Percentiles rank a stretch among this genome's conserved stretches.
Conservation (phyloP, 169 alveolate species). For the Eimeria brunetti region DNA sequence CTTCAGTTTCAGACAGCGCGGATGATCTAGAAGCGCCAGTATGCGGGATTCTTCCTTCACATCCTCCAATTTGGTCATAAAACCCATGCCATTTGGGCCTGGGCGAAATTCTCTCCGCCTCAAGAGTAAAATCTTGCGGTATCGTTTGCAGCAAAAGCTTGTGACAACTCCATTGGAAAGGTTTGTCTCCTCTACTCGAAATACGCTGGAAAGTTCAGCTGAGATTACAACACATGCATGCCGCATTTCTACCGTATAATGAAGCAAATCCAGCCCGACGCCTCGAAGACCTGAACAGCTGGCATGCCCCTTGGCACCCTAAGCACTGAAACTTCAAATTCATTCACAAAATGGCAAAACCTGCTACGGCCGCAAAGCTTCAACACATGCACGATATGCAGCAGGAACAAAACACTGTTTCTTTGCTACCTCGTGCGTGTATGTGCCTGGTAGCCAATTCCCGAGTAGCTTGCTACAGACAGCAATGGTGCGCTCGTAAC, state of each 20-base stretch:
- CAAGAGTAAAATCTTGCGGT: conserved; percentile 61
- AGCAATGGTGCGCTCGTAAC: not conserved
- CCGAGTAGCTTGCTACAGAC: not conserved
- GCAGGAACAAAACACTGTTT: not conserved
- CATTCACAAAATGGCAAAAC: not conserved
- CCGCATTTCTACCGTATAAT: not conserved
- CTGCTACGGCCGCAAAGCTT: not conserved
- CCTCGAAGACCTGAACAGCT: not conserved
- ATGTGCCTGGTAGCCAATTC: not conserved
- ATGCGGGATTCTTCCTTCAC: conserved; percentile 67
- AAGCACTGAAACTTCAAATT: not conserved
- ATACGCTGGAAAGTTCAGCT: conserved; percentile 72
- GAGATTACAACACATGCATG: not conserved
- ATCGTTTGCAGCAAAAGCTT: conserved; percentile 72
- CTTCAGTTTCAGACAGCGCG: conserved; percentile 59
- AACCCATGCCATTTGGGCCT: conserved; percentile 61
- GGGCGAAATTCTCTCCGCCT: conserved; percentile 69
- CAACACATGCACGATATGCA: not conserved
- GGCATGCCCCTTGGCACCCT: not conserved
- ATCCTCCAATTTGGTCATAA: conserved; percentile 62
- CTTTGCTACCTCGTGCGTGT: not conserved
- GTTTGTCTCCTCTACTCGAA: conserved; percentile 59
- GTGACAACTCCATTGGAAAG: conserved; percentile 42
- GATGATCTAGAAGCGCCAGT: conserved; percentile 57
- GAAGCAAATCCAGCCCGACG: not conserved